phyloP scores from a whole-genome alignment of 2,329 filamentous ascomycete species.

The Ustulina deusta region DNA sequence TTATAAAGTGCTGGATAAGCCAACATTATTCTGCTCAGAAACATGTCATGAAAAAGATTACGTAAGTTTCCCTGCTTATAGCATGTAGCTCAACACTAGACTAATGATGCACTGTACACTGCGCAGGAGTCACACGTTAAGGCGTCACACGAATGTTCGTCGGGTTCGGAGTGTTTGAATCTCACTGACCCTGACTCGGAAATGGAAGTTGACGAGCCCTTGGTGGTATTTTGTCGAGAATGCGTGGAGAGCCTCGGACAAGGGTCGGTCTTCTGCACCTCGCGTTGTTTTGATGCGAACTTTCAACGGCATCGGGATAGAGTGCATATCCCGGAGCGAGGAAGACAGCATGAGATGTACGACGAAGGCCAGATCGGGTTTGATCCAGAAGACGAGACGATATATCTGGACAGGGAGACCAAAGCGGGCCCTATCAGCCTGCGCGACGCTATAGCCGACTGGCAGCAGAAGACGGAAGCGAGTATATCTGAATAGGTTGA shows the following conservation, averaged over 20 bases:
- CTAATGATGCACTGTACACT: conserved; percentile 43
- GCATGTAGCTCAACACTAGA: conserved; percentile 38
- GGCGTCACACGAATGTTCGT: conserved; percentile 57
- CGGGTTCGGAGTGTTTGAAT: conserved; percentile 56
- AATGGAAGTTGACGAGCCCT: conserved; percentile 51
- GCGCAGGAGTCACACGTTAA: conserved; percentile 56
- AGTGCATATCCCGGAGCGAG: conserved; percentile 50
- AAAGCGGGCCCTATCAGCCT: conserved; percentile 48
- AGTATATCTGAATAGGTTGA: conserved; percentile 7
- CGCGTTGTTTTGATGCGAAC: conserved; percentile 57
- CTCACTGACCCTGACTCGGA: conserved; percentile 55
- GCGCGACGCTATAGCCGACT: conserved; percentile 44
- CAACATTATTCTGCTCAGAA: conserved; percentile 61
- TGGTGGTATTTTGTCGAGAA: conserved; percentile 56
- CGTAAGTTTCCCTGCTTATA: conserved; percentile 51
- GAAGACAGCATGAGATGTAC: conserved; percentile 43
- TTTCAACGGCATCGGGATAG: conserved; percentile 56
- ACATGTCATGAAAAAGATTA: conserved; percentile 56
- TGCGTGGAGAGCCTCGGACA: conserved; percentile 55
- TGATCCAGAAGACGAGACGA: conserved; percentile 42
- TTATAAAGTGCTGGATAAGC: conserved; percentile 52
- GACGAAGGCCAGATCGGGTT: conserved; percentile 47
- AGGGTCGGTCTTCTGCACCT: conserved; percentile 58
- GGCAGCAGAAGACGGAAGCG: conserved; percentile 41
- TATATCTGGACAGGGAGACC: conserved; percentile 46